Evolutionary conservation across 2,329 filamentous ascomycete genomes (phyloP).

Genomic region (Arthrocladium fulminans): DNA sequence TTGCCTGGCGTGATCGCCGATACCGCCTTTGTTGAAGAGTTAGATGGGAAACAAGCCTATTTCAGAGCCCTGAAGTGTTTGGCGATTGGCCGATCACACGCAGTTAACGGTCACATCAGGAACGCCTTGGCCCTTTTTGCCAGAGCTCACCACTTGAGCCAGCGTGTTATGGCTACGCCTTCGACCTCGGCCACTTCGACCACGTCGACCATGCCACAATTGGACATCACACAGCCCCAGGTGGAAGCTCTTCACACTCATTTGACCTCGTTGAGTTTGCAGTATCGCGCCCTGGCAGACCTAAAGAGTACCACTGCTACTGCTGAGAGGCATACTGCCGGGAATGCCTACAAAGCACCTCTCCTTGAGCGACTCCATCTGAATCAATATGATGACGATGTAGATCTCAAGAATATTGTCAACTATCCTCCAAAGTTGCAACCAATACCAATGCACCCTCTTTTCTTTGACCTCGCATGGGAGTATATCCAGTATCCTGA

Average conservation of each 20-base stretch:
- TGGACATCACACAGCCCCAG: slow-evolving; percentile 56
- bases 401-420: slow-evolving; percentile 73
- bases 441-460: slow-evolving; percentile 79
- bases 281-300: slow-evolving; percentile 77
- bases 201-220: slow-evolving; percentile 48
- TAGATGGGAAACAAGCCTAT: slow-evolving; percentile 71
- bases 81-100: slow-evolving; percentile 76
- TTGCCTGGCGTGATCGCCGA: slow-evolving; percentile 85
- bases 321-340: neutral
- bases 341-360: slow-evolving; percentile 36
- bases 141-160: slow-evolving; percentile 58
- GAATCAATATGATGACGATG: slow-evolving; percentile 57
- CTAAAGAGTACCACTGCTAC: slow-evolving; percentile 41
- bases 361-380: slow-evolving; percentile 66
- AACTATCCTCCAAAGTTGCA: slow-evolving; percentile 77
- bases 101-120: slow-evolving; percentile 59
- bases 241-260: slow-evolving; percentile 51
- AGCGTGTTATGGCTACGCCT: slow-evolving; percentile 28
- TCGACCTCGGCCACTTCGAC: slow-evolving; percentile 24
- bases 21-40: slow-evolving; percentile 60
- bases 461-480: slow-evolving; percentile 95
- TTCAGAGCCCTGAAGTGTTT: slow-evolving; percentile 85
- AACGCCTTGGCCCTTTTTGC: slow-evolving; percentile 81
- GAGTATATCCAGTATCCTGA: slow-evolving; percentile 93
- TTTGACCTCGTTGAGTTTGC: slow-evolving; percentile 64